These are phyloP conservation scores for Chaetomium globosum DNA, from an alignment of 2,329 filamentous ascomycete genomes.

Conservation along the genomic window DNA sequence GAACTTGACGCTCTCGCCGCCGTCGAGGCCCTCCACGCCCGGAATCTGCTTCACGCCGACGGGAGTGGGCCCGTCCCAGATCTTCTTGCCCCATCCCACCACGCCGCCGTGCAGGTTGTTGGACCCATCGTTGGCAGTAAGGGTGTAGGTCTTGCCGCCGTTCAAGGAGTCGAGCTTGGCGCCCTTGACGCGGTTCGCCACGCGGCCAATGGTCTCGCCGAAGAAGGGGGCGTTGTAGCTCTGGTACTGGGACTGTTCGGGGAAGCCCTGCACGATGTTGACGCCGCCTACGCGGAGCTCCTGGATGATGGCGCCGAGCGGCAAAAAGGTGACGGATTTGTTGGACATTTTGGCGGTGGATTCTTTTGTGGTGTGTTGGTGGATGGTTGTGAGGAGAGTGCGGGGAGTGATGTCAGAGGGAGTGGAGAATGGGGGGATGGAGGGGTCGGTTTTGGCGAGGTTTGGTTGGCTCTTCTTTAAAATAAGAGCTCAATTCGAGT, in stretches of 20 bases:
- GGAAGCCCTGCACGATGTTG: conserved; percentile 90
- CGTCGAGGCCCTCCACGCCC: conserved; percentile 55
- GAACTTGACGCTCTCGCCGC: conserved; percentile 69
- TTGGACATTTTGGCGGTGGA: conserved; percentile 45
- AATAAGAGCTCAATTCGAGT: background rate
- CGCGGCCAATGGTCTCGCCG: conserved; percentile 87
- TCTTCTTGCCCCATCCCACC: conserved; percentile 78
- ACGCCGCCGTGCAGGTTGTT: conserved; percentile 76
- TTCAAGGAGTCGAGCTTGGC: conserved; percentile 75
- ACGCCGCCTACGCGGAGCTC: conserved; percentile 73
- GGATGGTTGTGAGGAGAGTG: background rate
- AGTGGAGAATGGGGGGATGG: conserved; percentile 16
- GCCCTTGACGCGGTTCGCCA: conserved; percentile 77
- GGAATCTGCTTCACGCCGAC: conserved; percentile 56
- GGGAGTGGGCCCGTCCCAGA: conserved; percentile 71
- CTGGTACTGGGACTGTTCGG: conserved; percentile 72
- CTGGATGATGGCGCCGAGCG: conserved; percentile 78
- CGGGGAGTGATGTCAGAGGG: conserved; percentile 17
- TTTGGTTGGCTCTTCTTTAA: conserved; percentile 2
- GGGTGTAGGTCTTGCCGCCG: conserved; percentile 63
- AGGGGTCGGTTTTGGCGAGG: background rate
- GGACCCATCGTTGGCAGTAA: conserved; percentile 74
- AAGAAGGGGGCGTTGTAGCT: conserved; percentile 78
- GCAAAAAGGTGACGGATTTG: conserved; percentile 66
- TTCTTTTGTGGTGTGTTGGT: background rate